A percentile compares a stretch with the other conserved stretches of the same genome.
These are phyloP conservation scores for Phytophthora sp. DNA, from an alignment of 352 stramenopile genomes.

Conservation along the genomic window DNA sequence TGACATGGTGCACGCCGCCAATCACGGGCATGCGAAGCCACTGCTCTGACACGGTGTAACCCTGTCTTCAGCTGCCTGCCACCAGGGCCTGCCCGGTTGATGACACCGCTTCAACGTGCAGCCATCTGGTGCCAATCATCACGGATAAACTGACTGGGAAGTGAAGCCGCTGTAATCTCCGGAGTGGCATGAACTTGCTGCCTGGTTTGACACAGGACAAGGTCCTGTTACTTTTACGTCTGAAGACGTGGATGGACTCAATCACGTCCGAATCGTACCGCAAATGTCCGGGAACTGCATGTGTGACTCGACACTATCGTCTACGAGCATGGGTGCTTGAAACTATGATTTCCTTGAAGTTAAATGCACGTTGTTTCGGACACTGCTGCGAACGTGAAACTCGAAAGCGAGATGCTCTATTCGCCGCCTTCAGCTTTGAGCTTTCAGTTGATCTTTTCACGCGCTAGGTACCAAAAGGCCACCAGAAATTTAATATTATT, in stretches of 20 bases:
- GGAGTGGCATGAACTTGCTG: slow-evolving; percentile 7
- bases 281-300: neutral
- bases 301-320: slow-evolving; percentile 6
- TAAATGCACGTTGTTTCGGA: slow-evolving; percentile 7
- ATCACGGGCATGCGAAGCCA: slow-evolving; percentile 8
- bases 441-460: too few relatives aligned
- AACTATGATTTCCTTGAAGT: too few relatives aligned
- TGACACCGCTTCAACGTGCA: slow-evolving; percentile 19
- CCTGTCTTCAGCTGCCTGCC: slow-evolving; percentile 7
- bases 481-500: too few relatives aligned
- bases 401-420: neutral
- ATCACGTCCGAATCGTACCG: slow-evolving; percentile 6
- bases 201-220: slow-evolving; percentile 1
- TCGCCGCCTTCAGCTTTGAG: too few relatives aligned
- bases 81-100: neutral
- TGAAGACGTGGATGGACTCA: too few relatives aligned
- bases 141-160: neutral
- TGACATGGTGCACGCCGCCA: slow-evolving; percentile 15
- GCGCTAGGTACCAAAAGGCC: too few relatives aligned
- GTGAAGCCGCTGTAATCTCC: slow-evolving; percentile 11
- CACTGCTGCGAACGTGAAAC: slow-evolving; percentile 7
- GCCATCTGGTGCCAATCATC: slow-evolving; percentile 28
- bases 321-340: slow-evolving; percentile 11
- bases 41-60: slow-evolving; percentile 21
- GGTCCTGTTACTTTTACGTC: too few relatives aligned